phyloP scores from a whole-genome alignment of 257 asterid species.

The Coffea eugenioides region DNA sequence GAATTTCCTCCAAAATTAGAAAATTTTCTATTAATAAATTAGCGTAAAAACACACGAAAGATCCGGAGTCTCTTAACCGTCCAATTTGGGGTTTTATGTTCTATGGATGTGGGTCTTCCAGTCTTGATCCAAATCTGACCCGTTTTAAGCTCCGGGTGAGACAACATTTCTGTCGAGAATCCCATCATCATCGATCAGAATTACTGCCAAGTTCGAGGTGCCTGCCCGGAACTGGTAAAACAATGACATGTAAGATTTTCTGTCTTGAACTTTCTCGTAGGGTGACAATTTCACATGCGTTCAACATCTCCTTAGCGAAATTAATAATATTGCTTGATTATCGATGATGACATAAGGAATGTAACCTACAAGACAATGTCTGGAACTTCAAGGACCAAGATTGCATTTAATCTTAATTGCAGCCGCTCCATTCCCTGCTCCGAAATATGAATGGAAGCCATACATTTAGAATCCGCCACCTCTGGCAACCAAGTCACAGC shows the following conservation, averaged over 20 bases:
- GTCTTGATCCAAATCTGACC: too few species aligned
- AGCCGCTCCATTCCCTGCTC: constrained; percentile 49
- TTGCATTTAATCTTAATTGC: constrained; percentile 60
- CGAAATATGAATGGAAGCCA: constrained; percentile 37
- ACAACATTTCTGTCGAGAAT: constrained; percentile 28
- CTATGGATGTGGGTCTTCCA: too few species aligned
- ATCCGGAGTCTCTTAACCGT: too few species aligned
- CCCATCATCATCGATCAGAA: constrained; percentile 71
- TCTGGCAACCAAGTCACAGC: constrained; percentile 37
- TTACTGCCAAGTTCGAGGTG: constrained; percentile 37
- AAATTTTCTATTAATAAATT: too few species aligned
- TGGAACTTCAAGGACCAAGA: constrained; percentile 50
- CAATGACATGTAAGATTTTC: background rate
- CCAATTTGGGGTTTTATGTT: too few species aligned
- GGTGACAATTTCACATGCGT: background rate
- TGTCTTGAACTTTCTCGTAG: background rate
- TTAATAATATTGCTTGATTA: background rate
- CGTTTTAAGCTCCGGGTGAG: too few species aligned
- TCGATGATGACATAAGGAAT: constrained; percentile 22
- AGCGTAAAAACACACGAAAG: too few species aligned
- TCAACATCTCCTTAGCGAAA: background rate
- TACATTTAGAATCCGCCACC: constrained; percentile 28
- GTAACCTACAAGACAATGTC: constrained; percentile 31
- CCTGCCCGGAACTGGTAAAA: constrained; percentile 46
- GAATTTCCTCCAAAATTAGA: too few species aligned